phyloP scores from a whole-genome alignment of 1,284 basidiomycete genomes.

The Malassezia vespertilionis region DNA sequence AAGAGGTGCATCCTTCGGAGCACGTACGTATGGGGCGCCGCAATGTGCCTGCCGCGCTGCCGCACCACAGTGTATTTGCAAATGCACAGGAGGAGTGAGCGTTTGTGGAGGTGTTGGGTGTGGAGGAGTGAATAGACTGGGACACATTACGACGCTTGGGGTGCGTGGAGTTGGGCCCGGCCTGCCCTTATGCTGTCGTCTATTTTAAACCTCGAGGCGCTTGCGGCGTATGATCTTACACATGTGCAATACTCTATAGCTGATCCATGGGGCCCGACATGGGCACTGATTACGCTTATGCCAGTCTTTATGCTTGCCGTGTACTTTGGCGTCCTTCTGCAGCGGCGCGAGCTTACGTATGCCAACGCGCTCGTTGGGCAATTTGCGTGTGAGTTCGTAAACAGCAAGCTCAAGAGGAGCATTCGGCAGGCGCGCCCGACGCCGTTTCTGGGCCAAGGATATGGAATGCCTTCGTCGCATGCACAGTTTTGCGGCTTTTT shows the following conservation, averaged over 20 bases:
- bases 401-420: slow-evolving; percentile 60
- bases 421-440: slow-evolving; percentile 62
- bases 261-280: slow-evolving; percentile 27
- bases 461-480: slow-evolving; percentile 77
- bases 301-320: slow-evolving; percentile 50
- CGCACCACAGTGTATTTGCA: too few species aligned
- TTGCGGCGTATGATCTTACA: slow-evolving; percentile 29
- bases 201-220: slow-evolving; percentile 1
- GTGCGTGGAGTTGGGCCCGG: too few species aligned
- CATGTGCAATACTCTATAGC: slow-evolving; percentile 31
- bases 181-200: too few species aligned
- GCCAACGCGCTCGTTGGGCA: slow-evolving; percentile 74
- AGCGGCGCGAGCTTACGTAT: slow-evolving; percentile 65
- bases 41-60: too few species aligned
- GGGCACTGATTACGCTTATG: slow-evolving; percentile 37
- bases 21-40: too few species aligned
- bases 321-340: slow-evolving; percentile 63
- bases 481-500: slow-evolving; percentile 83
- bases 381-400: slow-evolving; percentile 61
- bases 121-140: too few species aligned
- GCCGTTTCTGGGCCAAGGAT: slow-evolving; percentile 60
- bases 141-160: too few species aligned
- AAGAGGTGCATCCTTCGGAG: too few species aligned
- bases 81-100: too few species aligned
- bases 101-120: too few species aligned